These are phyloP conservation scores for Phytophthora brassicae DNA, from an alignment of 352 stramenopile species.

Conservation along the genomic window DNA sequence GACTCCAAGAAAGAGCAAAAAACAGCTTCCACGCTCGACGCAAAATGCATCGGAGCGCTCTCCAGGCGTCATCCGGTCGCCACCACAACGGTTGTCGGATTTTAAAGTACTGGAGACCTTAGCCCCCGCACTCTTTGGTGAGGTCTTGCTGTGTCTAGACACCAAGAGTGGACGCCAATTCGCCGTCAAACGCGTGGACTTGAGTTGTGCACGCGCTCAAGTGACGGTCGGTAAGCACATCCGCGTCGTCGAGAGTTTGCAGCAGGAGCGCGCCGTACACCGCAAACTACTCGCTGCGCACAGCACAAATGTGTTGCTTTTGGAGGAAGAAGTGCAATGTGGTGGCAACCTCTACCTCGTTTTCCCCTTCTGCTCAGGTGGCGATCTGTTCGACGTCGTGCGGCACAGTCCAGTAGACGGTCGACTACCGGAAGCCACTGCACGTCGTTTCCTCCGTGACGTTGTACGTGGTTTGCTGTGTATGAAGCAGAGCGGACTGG, in stretches of 20 bases:
- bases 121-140: slow-evolving; percentile 55
- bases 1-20: slow-evolving; percentile 22
- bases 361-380: slow-evolving; percentile 53
- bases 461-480: slow-evolving; percentile 34
- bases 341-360: slow-evolving; percentile 46
- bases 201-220: slow-evolving; percentile 35
- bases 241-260: slow-evolving; percentile 50
- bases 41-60: background rate
- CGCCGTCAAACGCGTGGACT: slow-evolving; percentile 55
- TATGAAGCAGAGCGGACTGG: slow-evolving; percentile 49
- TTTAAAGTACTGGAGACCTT: slow-evolving; percentile 44
- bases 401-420: slow-evolving; percentile 37
- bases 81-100: slow-evolving; percentile 34
- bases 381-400: slow-evolving; percentile 60
- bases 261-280: slow-evolving; percentile 53
- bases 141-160: slow-evolving; percentile 58
- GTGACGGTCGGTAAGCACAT: slow-evolving; percentile 40
- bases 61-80: slow-evolving; percentile 25
- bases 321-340: slow-evolving; percentile 49
- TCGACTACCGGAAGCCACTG: slow-evolving; percentile 34
- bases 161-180: slow-evolving; percentile 37
- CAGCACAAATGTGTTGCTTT: slow-evolving; percentile 44
- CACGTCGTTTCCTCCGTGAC: slow-evolving; percentile 42
- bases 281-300: slow-evolving; percentile 31
- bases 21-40: too few species aligned